Evolutionary conservation across 2,329 filamentous ascomycete species (phyloP).

Genomic region (Talaromyces sp.): DNA sequence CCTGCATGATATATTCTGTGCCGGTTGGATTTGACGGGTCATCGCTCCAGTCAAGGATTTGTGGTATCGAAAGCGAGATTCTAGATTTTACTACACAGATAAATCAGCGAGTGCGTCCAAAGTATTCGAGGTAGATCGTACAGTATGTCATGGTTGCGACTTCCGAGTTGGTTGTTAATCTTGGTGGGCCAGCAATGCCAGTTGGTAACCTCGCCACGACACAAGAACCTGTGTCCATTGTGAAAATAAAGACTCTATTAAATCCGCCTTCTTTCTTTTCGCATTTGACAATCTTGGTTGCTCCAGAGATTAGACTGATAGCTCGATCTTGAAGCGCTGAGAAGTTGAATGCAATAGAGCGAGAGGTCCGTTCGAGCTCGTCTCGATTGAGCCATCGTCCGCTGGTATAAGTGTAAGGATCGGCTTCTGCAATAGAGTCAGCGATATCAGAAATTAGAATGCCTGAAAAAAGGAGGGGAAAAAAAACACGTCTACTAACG

Average conservation of each 20-base stretch:
- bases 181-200: conserved; percentile 29
- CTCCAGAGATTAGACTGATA: conserved; percentile 30
- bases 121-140: conserved; percentile 10
- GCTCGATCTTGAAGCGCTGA: conserved; percentile 30
- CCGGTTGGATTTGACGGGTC: too few species aligned
- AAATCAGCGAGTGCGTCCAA: too few species aligned
- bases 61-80: too few species aligned
- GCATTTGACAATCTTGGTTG: conserved; percentile 26
- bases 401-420: conserved; percentile 28
- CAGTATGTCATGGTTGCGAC: conserved; percentile 42
- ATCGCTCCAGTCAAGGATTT: too few species aligned
- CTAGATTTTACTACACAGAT: too few species aligned
- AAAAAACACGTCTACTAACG: too few species aligned
- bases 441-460: too few species aligned
- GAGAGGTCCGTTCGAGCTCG: conserved; percentile 27
- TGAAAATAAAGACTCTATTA: conserved; percentile 40
- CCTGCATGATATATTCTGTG: too few species aligned
- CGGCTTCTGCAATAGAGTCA: background rate
- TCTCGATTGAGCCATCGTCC: conserved; percentile 35
- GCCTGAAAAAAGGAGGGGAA: too few species aligned
- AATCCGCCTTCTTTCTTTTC: conserved; percentile 41
- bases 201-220: conserved; percentile 40
- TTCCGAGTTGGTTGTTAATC: conserved; percentile 36
- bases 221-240: conserved; percentile 29
- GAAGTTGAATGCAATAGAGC: conserved; percentile 36